Evolutionary conservation across 2,329 filamentous ascomycete species (phyloP).

Genomic region (Colletotrichum sp.): DNA sequence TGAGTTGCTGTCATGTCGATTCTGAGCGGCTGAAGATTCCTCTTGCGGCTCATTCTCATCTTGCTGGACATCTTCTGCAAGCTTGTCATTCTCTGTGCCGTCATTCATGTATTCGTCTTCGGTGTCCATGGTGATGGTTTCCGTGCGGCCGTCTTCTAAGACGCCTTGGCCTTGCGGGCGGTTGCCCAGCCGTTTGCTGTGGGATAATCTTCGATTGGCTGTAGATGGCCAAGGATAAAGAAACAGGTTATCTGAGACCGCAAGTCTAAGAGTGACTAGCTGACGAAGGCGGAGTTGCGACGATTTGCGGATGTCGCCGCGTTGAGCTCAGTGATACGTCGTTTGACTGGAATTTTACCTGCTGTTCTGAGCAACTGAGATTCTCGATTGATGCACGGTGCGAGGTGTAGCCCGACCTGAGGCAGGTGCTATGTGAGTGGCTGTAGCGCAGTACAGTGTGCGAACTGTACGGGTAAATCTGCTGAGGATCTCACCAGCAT

Average conservation of each 20-base stretch:
- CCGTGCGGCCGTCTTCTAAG: background rate
- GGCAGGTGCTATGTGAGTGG: background rate
- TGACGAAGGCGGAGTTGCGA: background rate
- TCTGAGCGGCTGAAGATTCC: background rate
- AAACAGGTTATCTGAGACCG: background rate
- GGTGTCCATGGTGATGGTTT: constrained; percentile 12
- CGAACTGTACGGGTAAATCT: background rate
- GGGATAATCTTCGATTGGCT: background rate
- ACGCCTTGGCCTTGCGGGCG: background rate
- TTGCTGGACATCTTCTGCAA: background rate
- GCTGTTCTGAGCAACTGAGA: constrained; percentile 4
- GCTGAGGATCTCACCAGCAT: background rate
- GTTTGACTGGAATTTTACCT: constrained; percentile 7
- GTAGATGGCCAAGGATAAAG: background rate
- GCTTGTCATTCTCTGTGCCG: background rate
- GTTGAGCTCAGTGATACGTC: background rate
- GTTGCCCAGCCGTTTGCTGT: background rate
- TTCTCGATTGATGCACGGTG: constrained; percentile 7
- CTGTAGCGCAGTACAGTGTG: background rate
- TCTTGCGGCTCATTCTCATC: background rate
- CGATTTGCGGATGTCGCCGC: background rate
- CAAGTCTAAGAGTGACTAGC: background rate
- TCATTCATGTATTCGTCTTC: background rate
- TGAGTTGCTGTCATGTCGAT: background rate
- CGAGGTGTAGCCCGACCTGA: background rate